Conservation (phyloP, 495 filamentous ascomycete genomes). For the Aspergillus avenaceus region DNA sequence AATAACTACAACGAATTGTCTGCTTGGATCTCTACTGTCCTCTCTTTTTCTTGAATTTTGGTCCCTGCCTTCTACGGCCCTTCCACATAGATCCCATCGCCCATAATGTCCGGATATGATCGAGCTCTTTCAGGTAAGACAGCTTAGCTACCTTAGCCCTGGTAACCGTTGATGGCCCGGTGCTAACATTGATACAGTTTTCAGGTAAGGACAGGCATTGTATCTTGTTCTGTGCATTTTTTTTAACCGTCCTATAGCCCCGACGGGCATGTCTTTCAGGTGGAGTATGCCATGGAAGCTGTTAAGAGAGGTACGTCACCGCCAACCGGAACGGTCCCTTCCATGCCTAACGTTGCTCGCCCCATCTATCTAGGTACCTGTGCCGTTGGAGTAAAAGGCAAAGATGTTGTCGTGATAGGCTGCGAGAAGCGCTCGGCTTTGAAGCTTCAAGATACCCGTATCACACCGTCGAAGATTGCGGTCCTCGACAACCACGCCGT, state of each 20-base stretch:
- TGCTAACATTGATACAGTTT: slow-evolving; percentile 41
- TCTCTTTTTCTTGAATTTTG: not conserved
- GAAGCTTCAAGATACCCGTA: slow-evolving; percentile 98
- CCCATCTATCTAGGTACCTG: slow-evolving; percentile 69
- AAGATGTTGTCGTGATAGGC: slow-evolving; percentile 88
- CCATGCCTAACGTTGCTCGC: not conserved
- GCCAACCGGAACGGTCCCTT: not conserved
- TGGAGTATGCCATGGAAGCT: slow-evolving; percentile 98
- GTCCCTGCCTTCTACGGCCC: not conserved
- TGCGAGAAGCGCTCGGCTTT: slow-evolving; percentile 98
- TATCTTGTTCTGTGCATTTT: not conserved
- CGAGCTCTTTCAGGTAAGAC: slow-evolving; percentile 88
- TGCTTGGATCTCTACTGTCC: slow-evolving; percentile 4
- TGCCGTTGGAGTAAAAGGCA: slow-evolving; percentile 95
- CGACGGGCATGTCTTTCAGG: slow-evolving; percentile 98
- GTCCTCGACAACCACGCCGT: slow-evolving; percentile 92
- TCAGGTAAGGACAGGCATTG: slow-evolving; percentile 16
- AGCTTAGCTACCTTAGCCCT: slow-evolving; percentile 25
- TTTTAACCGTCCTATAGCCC: slow-evolving; percentile 59
- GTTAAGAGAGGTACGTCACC: slow-evolving; percentile 81
- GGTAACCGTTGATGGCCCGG: slow-evolving; percentile 49
- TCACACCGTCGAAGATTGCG: slow-evolving; percentile 97
- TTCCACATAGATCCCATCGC: slow-evolving; percentile 8
- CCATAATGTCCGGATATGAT: slow-evolving; percentile 86
- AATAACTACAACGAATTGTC: slow-evolving; percentile 16